Evolutionary conservation across 768 basidiomycete species (phyloP).

Genomic region (Psilocybe subaeruginosa): DNA sequence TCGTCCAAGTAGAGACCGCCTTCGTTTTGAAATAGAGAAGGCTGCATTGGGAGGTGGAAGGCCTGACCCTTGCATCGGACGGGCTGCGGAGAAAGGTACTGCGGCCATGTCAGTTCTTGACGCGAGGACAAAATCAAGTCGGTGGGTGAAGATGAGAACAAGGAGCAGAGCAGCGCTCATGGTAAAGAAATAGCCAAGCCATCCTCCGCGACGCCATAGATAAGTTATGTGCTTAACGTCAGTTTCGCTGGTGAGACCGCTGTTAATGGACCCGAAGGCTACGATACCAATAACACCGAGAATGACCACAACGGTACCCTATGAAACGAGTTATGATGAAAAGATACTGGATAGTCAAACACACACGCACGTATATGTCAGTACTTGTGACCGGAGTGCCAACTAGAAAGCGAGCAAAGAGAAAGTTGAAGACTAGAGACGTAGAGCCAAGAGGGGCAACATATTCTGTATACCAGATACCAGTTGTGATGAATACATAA

Average conservation of each 20-base stretch:
- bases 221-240: conserved; percentile 75
- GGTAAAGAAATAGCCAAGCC: conserved; percentile 89
- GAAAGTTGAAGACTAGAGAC: conserved; percentile 94
- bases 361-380: conserved; percentile 76
- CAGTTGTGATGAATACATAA: neutral
- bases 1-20: conserved; percentile 23
- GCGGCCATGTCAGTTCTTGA: conserved; percentile 73
- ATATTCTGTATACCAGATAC: conserved; percentile 61
- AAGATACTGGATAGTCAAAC: neutral
- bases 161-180: conserved; percentile 71
- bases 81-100: conserved; percentile 39
- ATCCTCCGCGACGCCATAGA: conserved; percentile 85
- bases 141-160: conserved; percentile 67
- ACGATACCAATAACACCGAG: conserved; percentile 88
- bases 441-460: conserved; percentile 95
- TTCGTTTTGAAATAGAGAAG: conserved; percentile 14
- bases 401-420: conserved; percentile 89
- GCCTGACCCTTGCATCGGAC: conserved; percentile 15
- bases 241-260: conserved; percentile 75
- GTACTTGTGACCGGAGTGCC: conserved; percentile 83
- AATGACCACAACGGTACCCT: conserved; percentile 86
- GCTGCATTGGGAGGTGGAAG: conserved; percentile 24
- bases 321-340: neutral
- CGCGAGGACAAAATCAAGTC: conserved; percentile 74
- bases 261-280: conserved; percentile 83